phyloP scores from a whole-genome alignment of 345 rosid species.

The Ceriops zippeliana region DNA sequence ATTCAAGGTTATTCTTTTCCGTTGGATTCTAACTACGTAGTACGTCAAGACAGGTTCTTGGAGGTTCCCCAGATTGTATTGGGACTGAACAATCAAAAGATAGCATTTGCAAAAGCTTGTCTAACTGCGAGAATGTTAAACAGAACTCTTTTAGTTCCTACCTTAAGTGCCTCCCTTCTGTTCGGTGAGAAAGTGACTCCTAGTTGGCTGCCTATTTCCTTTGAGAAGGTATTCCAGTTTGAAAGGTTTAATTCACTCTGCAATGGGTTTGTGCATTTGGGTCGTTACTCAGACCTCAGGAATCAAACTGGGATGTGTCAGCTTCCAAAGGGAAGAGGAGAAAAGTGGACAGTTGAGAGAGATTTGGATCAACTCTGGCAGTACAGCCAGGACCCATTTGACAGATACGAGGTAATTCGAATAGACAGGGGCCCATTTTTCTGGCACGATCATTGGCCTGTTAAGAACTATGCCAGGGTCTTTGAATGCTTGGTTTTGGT shows the following conservation, averaged over 20 bases:
- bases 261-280: slow-evolving; percentile 63
- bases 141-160: slow-evolving; percentile 89
- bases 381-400: slow-evolving; percentile 32
- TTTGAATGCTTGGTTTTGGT: slow-evolving; percentile 83
- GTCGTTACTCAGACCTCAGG: slow-evolving; percentile 48
- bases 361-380: slow-evolving; percentile 69
- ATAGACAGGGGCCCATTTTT: slow-evolving; percentile 74
- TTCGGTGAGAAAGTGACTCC: slow-evolving; percentile 70
- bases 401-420: slow-evolving; percentile 61
- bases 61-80: slow-evolving; percentile 94
- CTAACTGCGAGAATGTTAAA: slow-evolving; percentile 81
- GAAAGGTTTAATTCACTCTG: slow-evolving; percentile 73
- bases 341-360: slow-evolving; percentile 81
- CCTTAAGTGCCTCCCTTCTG: slow-evolving; percentile 73
- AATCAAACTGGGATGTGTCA: slow-evolving; percentile 44
- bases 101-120: slow-evolving; percentile 94
- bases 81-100: slow-evolving; percentile 98
- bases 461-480: slow-evolving; percentile 74
- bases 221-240: slow-evolving; percentile 72
- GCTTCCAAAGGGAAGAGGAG: slow-evolving; percentile 88
- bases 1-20: slow-evolving; percentile 20
- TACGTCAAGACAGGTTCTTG: slow-evolving; percentile 61
- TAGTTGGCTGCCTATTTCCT: slow-evolving; percentile 66
- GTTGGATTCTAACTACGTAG: slow-evolving; percentile 30
- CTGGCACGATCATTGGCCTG: slow-evolving; percentile 99